Conservation (phyloP, 495 filamentous ascomycete species). For the Pseudevernia furfuracea region DNA sequence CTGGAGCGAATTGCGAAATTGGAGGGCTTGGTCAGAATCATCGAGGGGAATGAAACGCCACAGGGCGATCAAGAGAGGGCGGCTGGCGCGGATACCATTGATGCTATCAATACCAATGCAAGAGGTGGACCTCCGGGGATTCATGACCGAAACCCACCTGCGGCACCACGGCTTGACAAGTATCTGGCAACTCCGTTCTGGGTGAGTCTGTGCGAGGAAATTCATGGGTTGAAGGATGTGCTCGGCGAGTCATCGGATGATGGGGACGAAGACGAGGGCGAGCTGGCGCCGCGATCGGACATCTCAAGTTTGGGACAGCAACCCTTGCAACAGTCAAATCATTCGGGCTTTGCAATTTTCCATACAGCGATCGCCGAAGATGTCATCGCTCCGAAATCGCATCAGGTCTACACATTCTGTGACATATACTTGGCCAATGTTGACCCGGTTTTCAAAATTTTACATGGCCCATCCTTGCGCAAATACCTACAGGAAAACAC, state of each 20-base stretch:
- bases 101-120: not conserved
- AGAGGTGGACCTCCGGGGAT: not conserved
- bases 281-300: not conserved
- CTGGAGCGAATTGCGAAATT: conserved; percentile 14
- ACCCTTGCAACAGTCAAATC: not conserved
- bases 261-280: not conserved
- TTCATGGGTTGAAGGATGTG: conserved; percentile 10
- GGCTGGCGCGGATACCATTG: not conserved
- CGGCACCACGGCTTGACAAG: not conserved
- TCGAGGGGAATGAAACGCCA: not conserved
- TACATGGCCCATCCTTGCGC: conserved; percentile 34
- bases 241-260: conserved; percentile 6
- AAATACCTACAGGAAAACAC: conserved; percentile 30
- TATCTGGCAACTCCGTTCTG: conserved; percentile 7
- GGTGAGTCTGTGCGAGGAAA: conserved; percentile 9
- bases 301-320: not conserved
- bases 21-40: conserved; percentile 6
- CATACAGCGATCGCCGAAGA: not conserved
- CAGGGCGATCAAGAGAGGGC: not conserved
- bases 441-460: conserved; percentile 37
- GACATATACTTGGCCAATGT: conserved; percentile 33
- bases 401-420: conserved; percentile 26
- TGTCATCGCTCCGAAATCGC: conserved; percentile 14
- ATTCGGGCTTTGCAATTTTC: conserved; percentile 3
- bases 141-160: not conserved